phyloP scores from a whole-genome alignment of 1,284 basidiomycete species.

The Gomphus bonarii region DNA sequence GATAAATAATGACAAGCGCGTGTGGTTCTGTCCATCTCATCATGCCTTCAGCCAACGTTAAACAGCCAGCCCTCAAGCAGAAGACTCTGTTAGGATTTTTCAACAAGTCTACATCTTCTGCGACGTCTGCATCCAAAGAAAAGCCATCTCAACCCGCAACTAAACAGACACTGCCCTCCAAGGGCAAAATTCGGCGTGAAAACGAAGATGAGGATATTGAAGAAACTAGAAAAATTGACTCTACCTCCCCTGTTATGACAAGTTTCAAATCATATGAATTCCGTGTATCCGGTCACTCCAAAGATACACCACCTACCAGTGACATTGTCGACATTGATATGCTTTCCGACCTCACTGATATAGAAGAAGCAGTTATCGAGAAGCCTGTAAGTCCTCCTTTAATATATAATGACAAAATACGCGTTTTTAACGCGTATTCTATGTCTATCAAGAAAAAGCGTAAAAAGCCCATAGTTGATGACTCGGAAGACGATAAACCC shows the following conservation, averaged over 20 bases:
- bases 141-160: constrained; percentile 14
- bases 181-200: constrained; percentile 16
- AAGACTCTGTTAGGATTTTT: constrained; percentile 69
- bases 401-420: not conserved
- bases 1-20: not conserved
- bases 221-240: constrained; percentile 26
- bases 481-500: constrained; percentile 55
- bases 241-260: constrained; percentile 38
- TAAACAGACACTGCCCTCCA: constrained; percentile 20
- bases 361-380: constrained; percentile 18
- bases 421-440: not conserved
- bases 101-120: constrained; percentile 26
- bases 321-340: constrained; percentile 67
- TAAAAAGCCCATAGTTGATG: constrained; percentile 48
- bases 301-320: constrained; percentile 62
- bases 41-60: not conserved
- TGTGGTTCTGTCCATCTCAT: not conserved
- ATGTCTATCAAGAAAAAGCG: constrained; percentile 35
- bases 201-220: constrained; percentile 15
- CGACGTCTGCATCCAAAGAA: not conserved
- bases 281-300: constrained; percentile 13
- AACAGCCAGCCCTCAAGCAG: constrained; percentile 39
- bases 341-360: constrained; percentile 40
- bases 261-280: constrained; percentile 15
- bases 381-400: constrained; percentile 24